A percentile compares a stretch with the other conserved stretches of the same genome.
Evolutionary conservation across 768 basidiomycete species (phyloP).

Genomic region (Gymnopilus junonius): DNA sequence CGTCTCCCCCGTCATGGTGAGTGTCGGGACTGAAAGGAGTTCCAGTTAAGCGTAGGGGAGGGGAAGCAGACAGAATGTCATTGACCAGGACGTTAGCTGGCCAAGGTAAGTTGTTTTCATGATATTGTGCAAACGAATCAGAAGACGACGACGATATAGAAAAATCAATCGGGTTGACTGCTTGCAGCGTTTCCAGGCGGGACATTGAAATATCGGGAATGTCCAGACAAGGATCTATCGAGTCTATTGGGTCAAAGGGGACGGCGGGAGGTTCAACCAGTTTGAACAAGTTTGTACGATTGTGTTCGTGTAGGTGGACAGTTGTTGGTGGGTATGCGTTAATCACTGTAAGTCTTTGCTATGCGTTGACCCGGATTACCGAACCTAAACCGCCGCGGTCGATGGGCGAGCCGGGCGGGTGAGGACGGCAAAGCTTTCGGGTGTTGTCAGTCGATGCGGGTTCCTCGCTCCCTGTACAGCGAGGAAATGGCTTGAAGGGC

Average conservation of each 20-base stretch:
- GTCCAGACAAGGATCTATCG: slow-evolving; percentile 28
- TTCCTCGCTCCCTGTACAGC: slow-evolving; percentile 74
- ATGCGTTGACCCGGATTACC: slow-evolving; percentile 58
- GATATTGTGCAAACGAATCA: slow-evolving; percentile 18
- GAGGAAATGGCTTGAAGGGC: slow-evolving; percentile 65
- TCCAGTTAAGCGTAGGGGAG: slow-evolving; percentile 66
- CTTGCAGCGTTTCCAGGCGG: slow-evolving; percentile 53
- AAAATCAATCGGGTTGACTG: slow-evolving; percentile 39
- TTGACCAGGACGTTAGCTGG: slow-evolving; percentile 40
- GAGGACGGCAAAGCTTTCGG: slow-evolving; percentile 57
- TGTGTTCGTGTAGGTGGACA: neutral
- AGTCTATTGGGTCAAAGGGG: slow-evolving; percentile 18
- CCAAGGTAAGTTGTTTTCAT: slow-evolving; percentile 48
- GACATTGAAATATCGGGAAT: slow-evolving; percentile 51
- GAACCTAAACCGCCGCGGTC: slow-evolving; percentile 80
- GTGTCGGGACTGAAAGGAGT: slow-evolving; percentile 23
- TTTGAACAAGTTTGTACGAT: slow-evolving; percentile 10
- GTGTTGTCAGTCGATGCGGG: slow-evolving; percentile 59
- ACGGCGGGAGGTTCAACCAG: slow-evolving; percentile 5
- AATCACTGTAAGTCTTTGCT: slow-evolving; percentile 22
- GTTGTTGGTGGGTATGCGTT: slow-evolving; percentile 4
- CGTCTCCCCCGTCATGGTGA: slow-evolving; percentile 39
- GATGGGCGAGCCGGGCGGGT: slow-evolving; percentile 59
- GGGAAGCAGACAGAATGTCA: slow-evolving; percentile 52
- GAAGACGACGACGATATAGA: slow-evolving; percentile 25